Evolutionary conservation across 2,329 filamentous ascomycete genomes (phyloP), one percentile per base, ranked within the genome.

Genomic region (Raffaelea ambrosiae): DNA sequence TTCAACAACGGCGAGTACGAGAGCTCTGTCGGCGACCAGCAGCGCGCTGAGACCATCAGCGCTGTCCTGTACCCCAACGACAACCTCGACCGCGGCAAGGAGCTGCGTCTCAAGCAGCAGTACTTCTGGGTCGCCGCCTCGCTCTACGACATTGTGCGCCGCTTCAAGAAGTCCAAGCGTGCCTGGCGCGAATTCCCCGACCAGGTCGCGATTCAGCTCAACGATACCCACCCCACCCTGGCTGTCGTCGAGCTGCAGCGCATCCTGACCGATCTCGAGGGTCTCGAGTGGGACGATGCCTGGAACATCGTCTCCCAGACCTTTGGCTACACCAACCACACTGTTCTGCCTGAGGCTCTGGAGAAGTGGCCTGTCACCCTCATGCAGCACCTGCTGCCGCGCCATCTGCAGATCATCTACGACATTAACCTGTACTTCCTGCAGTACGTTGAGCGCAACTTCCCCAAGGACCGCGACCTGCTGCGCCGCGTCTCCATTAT

Each of bases 101-200:
- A 98, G 72, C 81, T 98, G 54, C 88, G 93, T 47, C 70, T 98
- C 66, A 98, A 98, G 78, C 93, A 98, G 67, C 93, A 98, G 66
- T 98, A 98, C 76, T 98, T 98, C 72, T 98, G 93, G 93, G 95
- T 95, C 61, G 90, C 93, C 46, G 93, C 93, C 16, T 98, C 93
- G 16, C 77, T 98, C 4, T 88, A 88, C 62, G 93, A 98, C 60
- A 98, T 98, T 62, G 86, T 98, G 51, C 86, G 93, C 50, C 84
- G 93, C 50, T 98, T 97, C 81, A 98, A 97, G 76, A 98, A 97
- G 78, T 83, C 88, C 18, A 89, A 88, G 72, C 83, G 91, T 54
- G 72, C 84, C 8, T 98, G 93, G 93, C 83, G 70, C 55, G 86
- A 95, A 60, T 98, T 98, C 69, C 77, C 91, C 40, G 91, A 94